Evolutionary conservation across 2,329 filamentous ascomycete species (phyloP), one percentile per base, ranked within the genome.

Genomic region (Fonsecaea erecta): DNA sequence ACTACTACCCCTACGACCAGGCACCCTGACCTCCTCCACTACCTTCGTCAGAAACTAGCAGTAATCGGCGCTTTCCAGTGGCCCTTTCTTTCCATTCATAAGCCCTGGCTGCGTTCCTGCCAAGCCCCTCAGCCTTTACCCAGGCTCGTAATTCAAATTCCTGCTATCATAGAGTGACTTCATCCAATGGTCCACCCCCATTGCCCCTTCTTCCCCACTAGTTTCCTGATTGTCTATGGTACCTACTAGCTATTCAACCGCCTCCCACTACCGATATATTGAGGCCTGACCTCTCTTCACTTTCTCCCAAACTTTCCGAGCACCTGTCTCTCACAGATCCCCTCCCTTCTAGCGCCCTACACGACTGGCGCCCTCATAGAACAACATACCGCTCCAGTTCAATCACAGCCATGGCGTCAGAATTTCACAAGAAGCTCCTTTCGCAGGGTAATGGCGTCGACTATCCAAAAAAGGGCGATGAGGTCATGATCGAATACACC

Each of bases 401-500:
- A 53, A 12, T 61, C 48, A 43, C 58, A 26, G 75, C 43, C 70
- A 93, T 93, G 67, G 56, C 68, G 18, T 52, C 61, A 37, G 48
- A 63, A 57, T 48, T 68, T 14, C 26, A 62, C 35, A 96, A 92
- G 83, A 84, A 83, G 56, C 78, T 85, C 69, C 77, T 88, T 72
- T 75, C 79, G 37, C 78, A 85, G 68, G 93, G 94, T 74, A 84
- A 84, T 74, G 81, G 82, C 64, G 83, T 84, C 63, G 77, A 87
- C 73, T 82, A 79, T 70, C 91, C 94, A 64, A 75, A 79, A 70
- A 73, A 75, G 16, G 90, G 91, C 71, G 88, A 97, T 77, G 86
- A 80, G 28, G 91, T 98, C 74, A 86, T 85, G 75, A 96, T 98
- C 75, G 87, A 95, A 80, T 98, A 98, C 85, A 95, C 90, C 48